Conservation (phyloP, 2,329 filamentous ascomycete species). For the Lecanoromycetidae sp. region DNA sequence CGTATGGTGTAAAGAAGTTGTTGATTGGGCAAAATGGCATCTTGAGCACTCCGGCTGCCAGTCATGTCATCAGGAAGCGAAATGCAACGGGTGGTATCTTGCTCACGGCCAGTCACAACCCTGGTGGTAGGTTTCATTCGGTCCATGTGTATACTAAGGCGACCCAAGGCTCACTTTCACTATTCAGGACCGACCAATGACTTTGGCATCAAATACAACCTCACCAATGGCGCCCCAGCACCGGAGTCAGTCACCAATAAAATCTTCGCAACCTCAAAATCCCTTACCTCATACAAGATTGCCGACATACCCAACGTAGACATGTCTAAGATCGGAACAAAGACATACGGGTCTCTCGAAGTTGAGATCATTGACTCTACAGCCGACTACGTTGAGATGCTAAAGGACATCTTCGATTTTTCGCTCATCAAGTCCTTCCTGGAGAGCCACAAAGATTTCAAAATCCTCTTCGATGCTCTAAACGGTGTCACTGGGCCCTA, state of each 20-base stretch:
- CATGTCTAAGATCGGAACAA: constrained; percentile 66
- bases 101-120: constrained; percentile 95
- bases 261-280: constrained; percentile 87
- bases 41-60: constrained; percentile 88
- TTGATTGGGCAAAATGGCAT: constrained; percentile 94
- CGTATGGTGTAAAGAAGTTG: constrained; percentile 98
- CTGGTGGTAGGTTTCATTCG: constrained; percentile 59
- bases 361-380: constrained; percentile 93
- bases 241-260: constrained; percentile 97
- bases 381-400: constrained; percentile 81
- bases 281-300: constrained; percentile 82
- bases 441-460: constrained; percentile 75
- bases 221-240: constrained; percentile 88
- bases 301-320: constrained; percentile 78
- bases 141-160: background rate
- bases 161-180: background rate
- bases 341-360: constrained; percentile 74
- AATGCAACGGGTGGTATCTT: constrained; percentile 95
- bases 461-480: constrained; percentile 89
- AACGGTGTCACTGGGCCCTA: constrained; percentile 93
- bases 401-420: constrained; percentile 99
- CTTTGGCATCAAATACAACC: constrained; percentile 99
- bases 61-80: constrained; percentile 86
- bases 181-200: constrained; percentile 70
- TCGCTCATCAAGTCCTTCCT: constrained; percentile 92